phyloP scores from a whole-genome alignment of 495 filamentous ascomycete species.

The Symbiotaphrina buchneri region DNA sequence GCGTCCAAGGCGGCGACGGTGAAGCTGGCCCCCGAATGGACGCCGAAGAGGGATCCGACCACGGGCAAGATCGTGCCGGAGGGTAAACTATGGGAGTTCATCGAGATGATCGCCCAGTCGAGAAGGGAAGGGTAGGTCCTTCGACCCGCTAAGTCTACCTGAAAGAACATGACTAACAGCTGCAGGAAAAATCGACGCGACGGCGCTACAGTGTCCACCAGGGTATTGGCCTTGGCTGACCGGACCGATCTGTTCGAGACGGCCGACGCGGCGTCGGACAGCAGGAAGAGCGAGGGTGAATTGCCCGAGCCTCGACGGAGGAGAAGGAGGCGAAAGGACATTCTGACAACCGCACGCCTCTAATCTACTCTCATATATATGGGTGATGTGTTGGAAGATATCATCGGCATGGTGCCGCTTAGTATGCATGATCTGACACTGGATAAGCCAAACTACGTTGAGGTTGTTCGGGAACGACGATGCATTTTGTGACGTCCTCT shows the following conservation, averaged over 20 bases:
- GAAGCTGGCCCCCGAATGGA: constrained; percentile 57
- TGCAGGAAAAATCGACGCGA: constrained; percentile 69
- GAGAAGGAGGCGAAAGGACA: no score
- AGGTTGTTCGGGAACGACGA: no score
- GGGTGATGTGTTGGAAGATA: no score
- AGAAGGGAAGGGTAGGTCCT: constrained; percentile 52
- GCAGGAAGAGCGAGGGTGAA: no score
- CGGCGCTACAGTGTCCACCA: constrained; percentile 63
- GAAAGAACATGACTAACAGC: neutral
- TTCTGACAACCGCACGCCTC: no score
- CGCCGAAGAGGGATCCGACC: constrained; percentile 34
- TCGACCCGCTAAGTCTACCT: neutral
- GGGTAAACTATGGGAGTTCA: constrained; percentile 74
- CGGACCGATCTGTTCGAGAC: constrained; percentile 19
- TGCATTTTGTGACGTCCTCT: no score
- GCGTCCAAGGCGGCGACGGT: constrained; percentile 33
- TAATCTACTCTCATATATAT: no score
- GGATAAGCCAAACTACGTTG: no score
- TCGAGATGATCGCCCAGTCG: constrained; percentile 61
- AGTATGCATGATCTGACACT: no score
- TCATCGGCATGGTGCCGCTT: no score
- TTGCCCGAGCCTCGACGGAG: no score
- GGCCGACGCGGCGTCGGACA: neutral
- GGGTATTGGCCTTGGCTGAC: constrained; percentile 64
- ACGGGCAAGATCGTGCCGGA: constrained; percentile 38